Percentiles rank a stretch among this genome's conserved stretches.
Evolutionary conservation across 805 yeast species (phyloP).

Genomic region (Scheffersomyces coipomensis): DNA sequence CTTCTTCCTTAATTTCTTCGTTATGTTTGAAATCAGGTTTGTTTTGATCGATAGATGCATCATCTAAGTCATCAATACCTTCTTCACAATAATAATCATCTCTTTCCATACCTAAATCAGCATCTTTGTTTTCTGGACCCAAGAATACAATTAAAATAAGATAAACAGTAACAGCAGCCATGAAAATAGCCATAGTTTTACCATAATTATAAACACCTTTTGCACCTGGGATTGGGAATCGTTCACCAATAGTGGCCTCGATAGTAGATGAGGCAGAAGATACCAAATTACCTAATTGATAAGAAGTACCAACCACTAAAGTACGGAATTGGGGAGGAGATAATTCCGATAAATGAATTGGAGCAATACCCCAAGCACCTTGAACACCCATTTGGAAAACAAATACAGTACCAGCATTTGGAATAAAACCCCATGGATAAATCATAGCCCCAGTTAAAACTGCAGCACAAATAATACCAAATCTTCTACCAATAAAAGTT

Average conservation of each 20-base stretch:
- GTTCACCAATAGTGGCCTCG: conserved; percentile 59
- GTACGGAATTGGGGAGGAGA: conserved; percentile 54
- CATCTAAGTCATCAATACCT: conserved; percentile 2
- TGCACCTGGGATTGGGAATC: conserved; percentile 48
- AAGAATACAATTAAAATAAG: conserved; percentile 48
- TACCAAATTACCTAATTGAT: conserved; percentile 73
- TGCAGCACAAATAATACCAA: conserved; percentile 51
- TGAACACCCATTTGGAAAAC: conserved; percentile 65
- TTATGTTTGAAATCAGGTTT: neutral
- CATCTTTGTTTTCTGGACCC: conserved; percentile 57
- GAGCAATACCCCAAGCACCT: conserved; percentile 75
- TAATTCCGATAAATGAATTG: conserved; percentile 64
- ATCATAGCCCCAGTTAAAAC: conserved; percentile 57
- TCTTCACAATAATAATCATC: conserved; percentile 7
- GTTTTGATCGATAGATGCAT: neutral
- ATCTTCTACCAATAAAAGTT: conserved; percentile 59
- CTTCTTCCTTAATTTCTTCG: neutral
- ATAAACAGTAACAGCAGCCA: conserved; percentile 60
- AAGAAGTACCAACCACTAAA: conserved; percentile 58
- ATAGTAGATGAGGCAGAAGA: conserved; percentile 72
- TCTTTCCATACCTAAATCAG: conserved; percentile 17
- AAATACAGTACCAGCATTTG: conserved; percentile 27
- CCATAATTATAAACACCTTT: conserved; percentile 52
- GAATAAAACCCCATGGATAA: conserved; percentile 57
- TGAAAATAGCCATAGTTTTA: conserved; percentile 66